phyloP scores from a whole-genome alignment of 1,284 basidiomycete genomes.

The Porodaedalea pini region DNA sequence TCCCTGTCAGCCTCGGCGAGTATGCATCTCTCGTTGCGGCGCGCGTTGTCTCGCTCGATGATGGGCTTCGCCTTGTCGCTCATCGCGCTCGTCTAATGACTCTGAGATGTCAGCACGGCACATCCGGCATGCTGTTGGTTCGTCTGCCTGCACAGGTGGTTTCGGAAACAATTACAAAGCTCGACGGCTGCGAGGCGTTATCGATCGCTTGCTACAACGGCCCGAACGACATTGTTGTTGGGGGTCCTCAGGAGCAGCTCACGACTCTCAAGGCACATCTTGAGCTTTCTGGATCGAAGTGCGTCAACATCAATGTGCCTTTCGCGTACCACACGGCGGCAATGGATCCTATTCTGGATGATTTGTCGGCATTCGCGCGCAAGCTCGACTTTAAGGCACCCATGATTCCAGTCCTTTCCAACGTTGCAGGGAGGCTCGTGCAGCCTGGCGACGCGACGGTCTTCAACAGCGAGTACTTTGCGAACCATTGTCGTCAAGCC shows the following conservation, averaged over 20 bases:
- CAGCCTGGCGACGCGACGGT: constrained; percentile 46
- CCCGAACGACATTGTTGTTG: constrained; percentile 50
- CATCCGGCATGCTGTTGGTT: constrained; percentile 60
- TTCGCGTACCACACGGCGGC: constrained; percentile 63
- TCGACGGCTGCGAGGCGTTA: constrained; percentile 35
- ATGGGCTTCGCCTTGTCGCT: constrained; percentile 57
- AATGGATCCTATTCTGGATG: constrained; percentile 53
- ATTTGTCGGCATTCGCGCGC: constrained; percentile 40
- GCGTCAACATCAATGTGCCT: constrained; percentile 45
- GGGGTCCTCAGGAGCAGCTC: constrained; percentile 48
- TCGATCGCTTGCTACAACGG: constrained; percentile 64
- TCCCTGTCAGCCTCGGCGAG: constrained; percentile 58
- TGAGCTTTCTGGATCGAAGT: constrained; percentile 35
- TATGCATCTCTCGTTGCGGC: constrained; percentile 63
- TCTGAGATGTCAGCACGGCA: constrained; percentile 39
- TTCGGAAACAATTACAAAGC: constrained; percentile 34
- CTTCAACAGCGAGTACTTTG: constrained; percentile 53
- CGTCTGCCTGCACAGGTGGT: constrained; percentile 37
- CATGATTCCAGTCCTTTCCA: constrained; percentile 55
- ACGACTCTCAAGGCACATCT: constrained; percentile 40
- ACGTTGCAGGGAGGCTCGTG: constrained; percentile 51
- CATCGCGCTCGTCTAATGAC: constrained; percentile 53
- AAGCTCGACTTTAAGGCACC: constrained; percentile 42
- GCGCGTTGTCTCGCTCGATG: constrained; percentile 49
- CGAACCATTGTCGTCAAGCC: constrained; percentile 56